Base-by-base conservation (phyloP, 1,139 yeast genomes). In the Saccharomyces hybrid region DNA sequence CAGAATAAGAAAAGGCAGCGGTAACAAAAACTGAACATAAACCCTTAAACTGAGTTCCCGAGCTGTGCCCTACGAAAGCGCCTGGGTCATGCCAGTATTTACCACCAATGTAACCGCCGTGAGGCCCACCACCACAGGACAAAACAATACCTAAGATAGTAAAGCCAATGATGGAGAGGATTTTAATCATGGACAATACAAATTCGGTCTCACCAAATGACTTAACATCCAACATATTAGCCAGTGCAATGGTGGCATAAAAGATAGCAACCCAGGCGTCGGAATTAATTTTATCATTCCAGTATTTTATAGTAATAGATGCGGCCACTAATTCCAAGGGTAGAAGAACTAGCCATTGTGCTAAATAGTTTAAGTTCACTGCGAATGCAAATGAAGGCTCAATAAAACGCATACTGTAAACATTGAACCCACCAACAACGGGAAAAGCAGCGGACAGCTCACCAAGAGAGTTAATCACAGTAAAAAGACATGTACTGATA, bases 321-420 rank as follows among this genome's bases (percentile, higher is more conserved):
- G 86, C 83, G 9, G 90, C 90, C 57, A 84, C 88, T 61, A 85
- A 75, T 68, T 86, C 91, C 58, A 83, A 72, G 1, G 91, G 90
- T 58, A 85, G 69, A 48, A 84, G 83, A 53, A 84, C 78, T 20
- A 83, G 75, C 90, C 89, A 85, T 70, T 81, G 83, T 57, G 84
- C 69, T 47, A 83, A 82, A 67, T 84, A 85, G 70, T 83, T 84
- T 80, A 84, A 80, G 50, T 86, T 88, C 74, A 82, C 79, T 44
- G 88, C 84, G 69, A 88, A 88, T 47, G 89, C 90, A 81, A 86
- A 81, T 9, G 88, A 78, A 1, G 86, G 83, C 63, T 83, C 84
- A 38, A 84, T 75, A 61, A 85, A 85, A 59, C 86, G 75, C 3
- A 85, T 78, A 60, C 84, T 79, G 66, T 81, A 83, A 47, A 83